phyloP scores from a whole-genome alignment of 2,329 filamentous ascomycete species.

The Metarhizium brunneum region DNA sequence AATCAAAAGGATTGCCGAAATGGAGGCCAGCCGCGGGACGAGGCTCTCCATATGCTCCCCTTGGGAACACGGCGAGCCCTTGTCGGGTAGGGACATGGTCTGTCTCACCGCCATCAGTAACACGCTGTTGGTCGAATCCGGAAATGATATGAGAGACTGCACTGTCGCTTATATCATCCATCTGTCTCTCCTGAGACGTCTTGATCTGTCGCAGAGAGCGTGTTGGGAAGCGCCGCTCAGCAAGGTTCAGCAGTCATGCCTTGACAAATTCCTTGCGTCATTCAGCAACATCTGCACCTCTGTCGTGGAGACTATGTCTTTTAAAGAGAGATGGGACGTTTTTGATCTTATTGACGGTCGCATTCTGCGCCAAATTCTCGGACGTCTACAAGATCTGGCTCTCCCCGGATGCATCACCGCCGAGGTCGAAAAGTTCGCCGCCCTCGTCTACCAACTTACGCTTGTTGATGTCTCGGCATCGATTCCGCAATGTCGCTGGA shows the following conservation, averaged over 20 bases:
- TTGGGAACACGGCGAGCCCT: constrained; percentile 5
- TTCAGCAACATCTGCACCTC: constrained; percentile 15
- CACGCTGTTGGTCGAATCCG: constrained; percentile 7
- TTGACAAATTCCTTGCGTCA: constrained; percentile 3
- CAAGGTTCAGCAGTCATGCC: not conserved
- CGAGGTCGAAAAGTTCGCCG: not conserved
- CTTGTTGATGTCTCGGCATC: not conserved
- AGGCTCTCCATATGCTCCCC: constrained; percentile 4
- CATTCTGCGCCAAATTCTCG: constrained; percentile 15
- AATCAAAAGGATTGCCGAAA: not conserved
- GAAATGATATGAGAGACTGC: constrained; percentile 1
- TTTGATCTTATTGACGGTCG: constrained; percentile 24
- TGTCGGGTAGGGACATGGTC: constrained; percentile 11
- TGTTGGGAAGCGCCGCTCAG: constrained; percentile 3
- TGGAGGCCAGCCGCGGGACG: not conserved
- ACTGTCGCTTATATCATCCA: constrained; percentile 16
- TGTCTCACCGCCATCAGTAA: constrained; percentile 10
- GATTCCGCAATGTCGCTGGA: not conserved
- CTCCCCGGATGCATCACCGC: not conserved
- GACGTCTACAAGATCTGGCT: constrained; percentile 5
- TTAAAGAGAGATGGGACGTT: constrained; percentile 15
- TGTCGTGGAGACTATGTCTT: constrained; percentile 4
- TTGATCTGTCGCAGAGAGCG: constrained; percentile 13
- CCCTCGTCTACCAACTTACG: not conserved
- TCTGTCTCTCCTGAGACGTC: constrained; percentile 15